Evolutionary conservation across 148 eudicot genomes (phyloP).

Genomic region (Nepenthes gracilis): DNA sequence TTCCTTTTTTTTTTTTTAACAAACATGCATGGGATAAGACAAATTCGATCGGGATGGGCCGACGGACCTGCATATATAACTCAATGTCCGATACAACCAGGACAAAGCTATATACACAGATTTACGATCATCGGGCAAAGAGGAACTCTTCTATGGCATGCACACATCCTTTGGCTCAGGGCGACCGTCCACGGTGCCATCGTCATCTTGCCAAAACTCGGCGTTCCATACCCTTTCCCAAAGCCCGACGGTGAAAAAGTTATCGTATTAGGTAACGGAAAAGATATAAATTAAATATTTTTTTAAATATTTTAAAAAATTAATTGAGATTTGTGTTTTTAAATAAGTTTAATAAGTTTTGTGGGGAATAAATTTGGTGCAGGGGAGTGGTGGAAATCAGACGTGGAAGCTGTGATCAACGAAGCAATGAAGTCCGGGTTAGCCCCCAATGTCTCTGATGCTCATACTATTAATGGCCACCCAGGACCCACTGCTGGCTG

Average conservation of each 20-base stretch:
- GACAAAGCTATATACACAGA: slow-evolving; percentile 61
- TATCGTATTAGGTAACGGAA: slow-evolving; percentile 37
- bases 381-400: slow-evolving; percentile 77
- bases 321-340: too few species aligned
- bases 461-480: slow-evolving; percentile 65
- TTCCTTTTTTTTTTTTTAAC: background rate
- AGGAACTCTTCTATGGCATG: slow-evolving; percentile 83
- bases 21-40: slow-evolving; percentile 63
- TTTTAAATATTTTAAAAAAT: too few species aligned
- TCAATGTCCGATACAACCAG: slow-evolving; percentile 69
- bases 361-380: background rate
- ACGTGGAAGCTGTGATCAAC: slow-evolving; percentile 50
- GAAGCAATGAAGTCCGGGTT: slow-evolving; percentile 38
- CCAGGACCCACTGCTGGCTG: slow-evolving; percentile 33
- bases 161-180: slow-evolving; percentile 69
- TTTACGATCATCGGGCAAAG: slow-evolving; percentile 68
- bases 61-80: slow-evolving; percentile 83
- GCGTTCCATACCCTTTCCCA: slow-evolving; percentile 67
- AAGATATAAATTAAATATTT: background rate
- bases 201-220: slow-evolving; percentile 52
- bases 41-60: slow-evolving; percentile 66
- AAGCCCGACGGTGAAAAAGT: slow-evolving; percentile 46
- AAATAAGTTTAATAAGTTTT: too few species aligned
- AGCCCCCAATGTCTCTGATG: slow-evolving; percentile 67
- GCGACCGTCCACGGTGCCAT: slow-evolving; percentile 73